phyloP scores from a whole-genome alignment of 805 yeast genomes.

The Cyberlindnera saturnus region DNA sequence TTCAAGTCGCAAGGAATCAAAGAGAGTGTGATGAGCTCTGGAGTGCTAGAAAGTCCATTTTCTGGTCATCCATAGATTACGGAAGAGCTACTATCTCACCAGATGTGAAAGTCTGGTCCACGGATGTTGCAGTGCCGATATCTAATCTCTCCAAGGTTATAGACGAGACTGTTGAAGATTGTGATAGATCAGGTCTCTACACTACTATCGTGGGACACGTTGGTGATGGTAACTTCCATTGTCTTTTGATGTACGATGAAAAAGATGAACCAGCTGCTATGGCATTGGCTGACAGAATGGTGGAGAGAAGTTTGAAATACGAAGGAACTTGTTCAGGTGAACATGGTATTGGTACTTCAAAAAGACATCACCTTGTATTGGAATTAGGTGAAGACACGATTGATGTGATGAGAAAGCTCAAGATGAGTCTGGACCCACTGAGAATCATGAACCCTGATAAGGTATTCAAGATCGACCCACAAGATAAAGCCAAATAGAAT shows the following conservation, averaged over 20 bases:
- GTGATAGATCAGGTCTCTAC: slow-evolving; percentile 44
- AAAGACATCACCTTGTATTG: slow-evolving; percentile 49
- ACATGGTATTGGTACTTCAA: slow-evolving; percentile 79
- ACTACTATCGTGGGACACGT: slow-evolving; percentile 73
- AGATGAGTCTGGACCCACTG: slow-evolving; percentile 67
- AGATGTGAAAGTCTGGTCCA: slow-evolving; percentile 56
- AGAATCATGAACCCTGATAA: slow-evolving; percentile 75
- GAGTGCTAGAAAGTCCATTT: slow-evolving; percentile 67
- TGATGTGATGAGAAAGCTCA: slow-evolving; percentile 65
- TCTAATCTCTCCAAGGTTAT: slow-evolving; percentile 59
- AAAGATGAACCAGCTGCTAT: slow-evolving; percentile 43
- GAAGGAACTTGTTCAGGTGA: slow-evolving; percentile 88
- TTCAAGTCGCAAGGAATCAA: slow-evolving; percentile 52
- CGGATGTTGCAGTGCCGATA: slow-evolving; percentile 79
- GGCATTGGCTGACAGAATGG: slow-evolving; percentile 56
- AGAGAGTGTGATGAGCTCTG: slow-evolving; percentile 62
- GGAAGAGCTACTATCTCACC: slow-evolving; percentile 43
- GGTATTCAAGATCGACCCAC: slow-evolving; percentile 62
- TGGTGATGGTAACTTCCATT: slow-evolving; percentile 80
- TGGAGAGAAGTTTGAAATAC: slow-evolving; percentile 51
- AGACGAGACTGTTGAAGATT: slow-evolving; percentile 52
- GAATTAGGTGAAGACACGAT: slow-evolving; percentile 68
- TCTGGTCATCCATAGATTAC: slow-evolving; percentile 64
- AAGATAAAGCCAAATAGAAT: slow-evolving; percentile 23
- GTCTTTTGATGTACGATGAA: slow-evolving; percentile 53